Conservation (phyloP, 441 rosid genomes). For the Erodium moschatum region DNA sequence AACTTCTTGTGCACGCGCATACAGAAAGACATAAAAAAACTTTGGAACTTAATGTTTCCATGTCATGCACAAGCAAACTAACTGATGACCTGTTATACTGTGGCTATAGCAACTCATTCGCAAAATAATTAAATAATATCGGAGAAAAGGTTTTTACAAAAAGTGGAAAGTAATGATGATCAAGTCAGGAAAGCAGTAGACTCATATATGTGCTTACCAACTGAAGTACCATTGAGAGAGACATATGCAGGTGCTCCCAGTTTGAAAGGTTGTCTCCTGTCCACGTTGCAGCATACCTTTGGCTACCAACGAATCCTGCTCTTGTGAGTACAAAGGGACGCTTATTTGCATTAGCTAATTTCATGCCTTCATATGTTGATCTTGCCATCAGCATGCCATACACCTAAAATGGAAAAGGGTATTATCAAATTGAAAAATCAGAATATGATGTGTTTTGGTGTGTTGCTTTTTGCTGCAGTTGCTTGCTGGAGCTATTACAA, state of each 20-base stretch:
- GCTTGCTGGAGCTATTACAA: neutral
- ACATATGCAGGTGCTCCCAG: conserved; percentile 93
- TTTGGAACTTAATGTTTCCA: conserved; percentile 1
- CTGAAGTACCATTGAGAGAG: conserved; percentile 84
- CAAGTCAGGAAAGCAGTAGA: neutral
- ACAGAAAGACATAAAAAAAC: neutral
- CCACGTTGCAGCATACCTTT: conserved; percentile 93
- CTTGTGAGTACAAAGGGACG: conserved; percentile 93
- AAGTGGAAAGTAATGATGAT: neutral
- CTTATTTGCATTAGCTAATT: conserved; percentile 57
- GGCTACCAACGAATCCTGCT: conserved; percentile 91
- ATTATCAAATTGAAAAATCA: conserved; percentile 11
- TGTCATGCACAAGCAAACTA: neutral
- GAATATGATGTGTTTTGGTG: conserved; percentile 10
- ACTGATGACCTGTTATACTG: conserved; percentile 7
- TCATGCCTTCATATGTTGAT: conserved; percentile 79
- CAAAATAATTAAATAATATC: neutral
- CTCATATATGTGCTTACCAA: conserved; percentile 48
- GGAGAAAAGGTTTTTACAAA: neutral
- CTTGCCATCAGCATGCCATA: conserved; percentile 94
- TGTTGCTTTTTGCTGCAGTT: neutral
- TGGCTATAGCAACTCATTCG: neutral
- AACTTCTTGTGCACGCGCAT: neutral
- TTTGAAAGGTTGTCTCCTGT: conserved; percentile 90
- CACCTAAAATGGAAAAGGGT: conserved; percentile 38